Conservation (phyloP, 2,329 filamentous ascomycete genomes). For the Monilinia fructicola region DNA sequence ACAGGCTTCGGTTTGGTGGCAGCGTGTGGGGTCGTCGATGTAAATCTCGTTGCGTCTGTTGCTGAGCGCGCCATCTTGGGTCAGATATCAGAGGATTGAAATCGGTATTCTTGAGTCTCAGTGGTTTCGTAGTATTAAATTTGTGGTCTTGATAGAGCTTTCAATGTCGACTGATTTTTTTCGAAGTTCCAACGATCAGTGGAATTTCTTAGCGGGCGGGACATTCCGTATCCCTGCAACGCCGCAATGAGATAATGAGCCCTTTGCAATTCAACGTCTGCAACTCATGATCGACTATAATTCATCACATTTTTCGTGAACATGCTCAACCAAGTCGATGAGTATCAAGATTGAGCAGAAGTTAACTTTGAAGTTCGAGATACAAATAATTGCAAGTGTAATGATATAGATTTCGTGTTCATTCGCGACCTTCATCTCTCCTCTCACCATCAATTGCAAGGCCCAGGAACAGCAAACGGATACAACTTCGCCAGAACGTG, state of each 20-base stretch:
- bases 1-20: slow-evolving; percentile 53
- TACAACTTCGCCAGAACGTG: background rate
- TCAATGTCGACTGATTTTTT: slow-evolving; percentile 34
- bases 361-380: background rate
- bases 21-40: slow-evolving; percentile 68
- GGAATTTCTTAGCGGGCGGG: slow-evolving; percentile 32
- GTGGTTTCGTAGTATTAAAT: slow-evolving; percentile 30
- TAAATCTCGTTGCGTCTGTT: slow-evolving; percentile 78
- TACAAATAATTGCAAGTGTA: background rate
- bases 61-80: slow-evolving; percentile 60
- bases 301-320: background rate
- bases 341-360: background rate
- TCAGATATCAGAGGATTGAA: background rate
- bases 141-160: slow-evolving; percentile 19
- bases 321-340: background rate
- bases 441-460: background rate
- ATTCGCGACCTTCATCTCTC: background rate
- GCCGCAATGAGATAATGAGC: background rate
- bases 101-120: background rate
- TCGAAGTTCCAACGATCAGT: slow-evolving; percentile 29
- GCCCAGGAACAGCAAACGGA: background rate
- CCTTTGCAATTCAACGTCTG: no score
- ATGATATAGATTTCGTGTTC: background rate
- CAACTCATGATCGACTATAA: no score
- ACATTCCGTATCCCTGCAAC: slow-evolving; percentile 27